Percentiles rank a stretch among this genome's conserved stretches.
phyloP scores from a whole-genome alignment of 768 basidiomycete genomes.

The Lactarius trivialis region DNA sequence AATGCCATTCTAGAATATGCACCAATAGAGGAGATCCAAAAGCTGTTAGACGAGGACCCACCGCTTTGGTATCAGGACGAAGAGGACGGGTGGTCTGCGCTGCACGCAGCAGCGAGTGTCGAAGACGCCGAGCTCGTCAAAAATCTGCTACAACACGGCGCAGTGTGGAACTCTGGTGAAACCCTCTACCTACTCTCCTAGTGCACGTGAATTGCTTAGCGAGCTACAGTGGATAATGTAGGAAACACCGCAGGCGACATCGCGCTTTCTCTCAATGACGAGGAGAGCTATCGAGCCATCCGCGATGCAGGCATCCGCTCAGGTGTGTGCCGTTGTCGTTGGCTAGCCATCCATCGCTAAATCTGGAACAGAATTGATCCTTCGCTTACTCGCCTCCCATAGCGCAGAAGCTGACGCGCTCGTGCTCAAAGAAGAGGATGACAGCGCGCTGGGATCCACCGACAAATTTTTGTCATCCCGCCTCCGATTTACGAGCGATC shows the following conservation, averaged over 20 bases:
- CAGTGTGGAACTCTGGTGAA: slow-evolving; percentile 85
- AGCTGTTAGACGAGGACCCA: slow-evolving; percentile 56
- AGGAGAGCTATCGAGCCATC: slow-evolving; percentile 65
- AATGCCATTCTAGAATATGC: slow-evolving; percentile 47
- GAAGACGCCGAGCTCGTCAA: slow-evolving; percentile 60
- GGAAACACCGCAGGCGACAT: slow-evolving; percentile 87
- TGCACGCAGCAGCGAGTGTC: slow-evolving; percentile 82
- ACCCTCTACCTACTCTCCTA: slow-evolving; percentile 20
- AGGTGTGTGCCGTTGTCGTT: slow-evolving; percentile 43
- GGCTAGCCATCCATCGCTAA: not conserved
- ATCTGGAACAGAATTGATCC: slow-evolving; percentile 53
- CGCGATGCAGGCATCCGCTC: slow-evolving; percentile 90
- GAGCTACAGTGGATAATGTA: slow-evolving; percentile 60
- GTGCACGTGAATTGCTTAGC: not conserved
- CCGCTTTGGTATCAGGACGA: slow-evolving; percentile 89
- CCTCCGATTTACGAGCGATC: slow-evolving; percentile 63
- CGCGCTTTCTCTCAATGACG: slow-evolving; percentile 78
- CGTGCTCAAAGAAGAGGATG: slow-evolving; percentile 45
- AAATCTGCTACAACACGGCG: slow-evolving; percentile 70
- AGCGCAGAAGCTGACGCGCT: slow-evolving; percentile 30
- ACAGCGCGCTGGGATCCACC: slow-evolving; percentile 53
- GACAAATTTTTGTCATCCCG: slow-evolving; percentile 64
- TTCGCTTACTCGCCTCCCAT: slow-evolving; percentile 52
- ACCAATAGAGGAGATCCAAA: slow-evolving; percentile 39
- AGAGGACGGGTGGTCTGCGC: slow-evolving; percentile 62